Evolutionary conservation across 2,329 filamentous ascomycete genomes (phyloP), one percentile per base, ranked within the genome.

Genomic region (Zopfia rhizophila): DNA sequence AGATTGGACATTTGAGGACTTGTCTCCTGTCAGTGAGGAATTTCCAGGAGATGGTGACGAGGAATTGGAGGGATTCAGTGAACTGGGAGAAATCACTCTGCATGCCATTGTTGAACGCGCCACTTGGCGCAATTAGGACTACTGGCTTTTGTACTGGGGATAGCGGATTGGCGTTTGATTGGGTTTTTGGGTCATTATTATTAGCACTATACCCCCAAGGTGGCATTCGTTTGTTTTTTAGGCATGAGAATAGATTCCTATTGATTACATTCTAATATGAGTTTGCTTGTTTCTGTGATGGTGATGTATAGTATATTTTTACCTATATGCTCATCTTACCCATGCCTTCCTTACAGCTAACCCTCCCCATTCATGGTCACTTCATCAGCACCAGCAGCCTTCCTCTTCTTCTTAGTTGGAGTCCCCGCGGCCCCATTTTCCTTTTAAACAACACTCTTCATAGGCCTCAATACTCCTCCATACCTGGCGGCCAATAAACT

Each of bases 401-500:
- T 63, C 45, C 59, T 65, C 30, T 57, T 62, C 60, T 64, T 69
- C 51, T 65, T 69, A 54, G 61, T 70, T 24, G 58, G 57, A 17
- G 63, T 55, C 19, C 60, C 59, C 27, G 56, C 54, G 19, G 27
- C 60, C 36, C 66, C 70, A 33, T 50, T 66, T 2, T 61, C 63
- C 61, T 77, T 78, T 64, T 83, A 85, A 16, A 83, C 69, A 53
- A 87, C 82, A 45, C 85, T 82, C 75, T 96, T 97, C 70, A 82
- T 86, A 0, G 91, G 91, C 43, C 86, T 81, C 16, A 97, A 75
- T 91, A 97, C 51, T 95, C 89, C 67, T 96, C 92, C 85, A 91
- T 91, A 0, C 90, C 90, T 1, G 84, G 79, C 0, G 91, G 92
- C 92, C 93, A 97, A 67, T 95, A 97, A 0, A 97, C 93, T 29